Percentiles rank a stretch among this genome's conserved stretches.
phyloP scores from a whole-genome alignment of 2,329 filamentous ascomycete genomes.

The Penicillium italicum region DNA sequence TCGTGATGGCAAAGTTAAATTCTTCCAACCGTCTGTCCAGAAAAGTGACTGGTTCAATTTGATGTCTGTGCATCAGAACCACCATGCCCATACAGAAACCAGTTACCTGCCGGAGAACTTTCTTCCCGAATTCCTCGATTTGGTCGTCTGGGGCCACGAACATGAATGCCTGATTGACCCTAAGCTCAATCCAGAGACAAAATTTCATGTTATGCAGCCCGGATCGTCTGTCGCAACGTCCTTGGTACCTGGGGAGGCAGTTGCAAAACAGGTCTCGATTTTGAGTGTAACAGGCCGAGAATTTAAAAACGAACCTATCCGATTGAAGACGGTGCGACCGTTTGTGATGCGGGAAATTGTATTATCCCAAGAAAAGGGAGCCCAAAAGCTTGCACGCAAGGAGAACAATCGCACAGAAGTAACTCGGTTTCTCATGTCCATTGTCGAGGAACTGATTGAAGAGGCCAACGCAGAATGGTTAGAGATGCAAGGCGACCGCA shows the following conservation, averaged over 20 bases:
- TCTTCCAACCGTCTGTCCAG: slow-evolving; percentile 78
- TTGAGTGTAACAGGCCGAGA: slow-evolving; percentile 77
- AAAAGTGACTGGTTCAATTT: slow-evolving; percentile 93
- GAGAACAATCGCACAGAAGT: slow-evolving; percentile 80
- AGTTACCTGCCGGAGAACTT: slow-evolving; percentile 94
- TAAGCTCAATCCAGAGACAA: slow-evolving; percentile 74
- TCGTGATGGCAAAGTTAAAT: slow-evolving; percentile 86
- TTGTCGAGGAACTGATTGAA: slow-evolving; percentile 83
- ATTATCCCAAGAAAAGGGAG: slow-evolving; percentile 69
- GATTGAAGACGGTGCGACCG: slow-evolving; percentile 82
- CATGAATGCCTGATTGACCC: slow-evolving; percentile 94
- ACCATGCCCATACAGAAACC: slow-evolving; percentile 84
- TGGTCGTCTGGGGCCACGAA: slow-evolving; percentile 96
- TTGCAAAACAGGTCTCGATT: slow-evolving; percentile 85
- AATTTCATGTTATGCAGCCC: slow-evolving; percentile 95
- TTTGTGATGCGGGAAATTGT: slow-evolving; percentile 84
- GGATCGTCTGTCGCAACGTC: slow-evolving; percentile 96
- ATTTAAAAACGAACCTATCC: slow-evolving; percentile 74
- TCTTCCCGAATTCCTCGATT: slow-evolving; percentile 82
- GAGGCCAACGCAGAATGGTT: slow-evolving; percentile 80
- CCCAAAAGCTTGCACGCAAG: slow-evolving; percentile 73
- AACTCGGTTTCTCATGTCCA: slow-evolving; percentile 68
- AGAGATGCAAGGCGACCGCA: slow-evolving; percentile 61
- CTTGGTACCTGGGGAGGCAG: slow-evolving; percentile 81
- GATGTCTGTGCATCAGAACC: slow-evolving; percentile 93